Evolutionary conservation across 169 alveolate species (phyloP).

Genomic region (Toxoplasma gondii): DNA sequence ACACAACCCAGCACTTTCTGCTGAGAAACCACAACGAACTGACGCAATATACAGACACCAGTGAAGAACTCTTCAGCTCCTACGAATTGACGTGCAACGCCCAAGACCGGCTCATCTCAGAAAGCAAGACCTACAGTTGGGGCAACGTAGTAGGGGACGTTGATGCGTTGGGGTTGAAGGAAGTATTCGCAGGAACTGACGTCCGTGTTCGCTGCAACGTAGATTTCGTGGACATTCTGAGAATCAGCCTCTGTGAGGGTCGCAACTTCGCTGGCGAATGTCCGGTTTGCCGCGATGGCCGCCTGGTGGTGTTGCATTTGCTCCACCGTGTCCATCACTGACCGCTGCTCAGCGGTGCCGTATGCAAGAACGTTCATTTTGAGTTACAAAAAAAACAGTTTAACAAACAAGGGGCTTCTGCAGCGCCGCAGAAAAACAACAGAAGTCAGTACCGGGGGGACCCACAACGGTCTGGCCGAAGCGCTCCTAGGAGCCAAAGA

Average conservation of each 20-base stretch:
- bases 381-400: background rate
- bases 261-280: background rate
- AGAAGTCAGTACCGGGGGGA: too few relatives aligned
- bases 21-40: too few relatives aligned
- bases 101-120: too few relatives aligned
- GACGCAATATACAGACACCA: too few relatives aligned
- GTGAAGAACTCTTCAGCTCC: too few relatives aligned
- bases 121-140: background rate
- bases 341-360: background rate
- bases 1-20: too few relatives aligned
- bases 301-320: slow-evolving; percentile 46
- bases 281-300: slow-evolving; percentile 21
- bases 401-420: too few relatives aligned
- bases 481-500: too few relatives aligned
- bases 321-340: slow-evolving; percentile 19
- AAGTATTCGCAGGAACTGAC: slow-evolving; percentile 11
- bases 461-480: too few relatives aligned
- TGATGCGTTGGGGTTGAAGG: slow-evolving; percentile 20
- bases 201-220: background rate
- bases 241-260: background rate
- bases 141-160: slow-evolving; percentile 43
- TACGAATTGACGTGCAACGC: too few relatives aligned
- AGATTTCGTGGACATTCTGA: background rate
- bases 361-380: background rate
- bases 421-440: too few relatives aligned